These are phyloP conservation scores for Saccharum spontaneum DNA, from an alignment of 176 grass and related monocot species.

Conservation along the genomic window DNA sequence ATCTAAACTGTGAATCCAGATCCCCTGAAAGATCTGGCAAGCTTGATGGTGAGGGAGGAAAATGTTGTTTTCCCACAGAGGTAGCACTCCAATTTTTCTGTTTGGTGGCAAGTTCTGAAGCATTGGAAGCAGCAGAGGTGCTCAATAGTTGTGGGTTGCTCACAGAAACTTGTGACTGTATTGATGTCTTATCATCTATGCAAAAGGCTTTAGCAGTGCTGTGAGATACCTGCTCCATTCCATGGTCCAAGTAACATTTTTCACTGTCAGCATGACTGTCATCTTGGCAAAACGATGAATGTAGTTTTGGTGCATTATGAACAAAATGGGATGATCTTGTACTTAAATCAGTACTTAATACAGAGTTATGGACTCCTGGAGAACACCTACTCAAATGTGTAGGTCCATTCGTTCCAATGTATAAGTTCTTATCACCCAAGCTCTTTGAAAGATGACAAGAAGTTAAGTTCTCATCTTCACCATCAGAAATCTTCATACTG, in stretches of 20 bases:
- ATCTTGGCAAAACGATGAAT: slow-evolving; percentile 16
- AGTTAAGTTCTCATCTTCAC: slow-evolving; percentile 21
- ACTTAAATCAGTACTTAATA: slow-evolving; percentile 32
- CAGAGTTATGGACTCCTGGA: background rate
- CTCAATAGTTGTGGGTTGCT: slow-evolving; percentile 22
- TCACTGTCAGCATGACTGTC: slow-evolving; percentile 22
- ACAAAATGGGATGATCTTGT: background rate
- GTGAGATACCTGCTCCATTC: slow-evolving; percentile 12
- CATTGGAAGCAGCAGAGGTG: background rate
- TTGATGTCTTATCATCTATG: slow-evolving; percentile 6
- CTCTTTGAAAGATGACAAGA: slow-evolving; percentile 23
- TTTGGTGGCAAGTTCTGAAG: slow-evolving; percentile 24
- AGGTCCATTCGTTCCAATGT: slow-evolving; percentile 16
- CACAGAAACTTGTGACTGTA: slow-evolving; percentile 7
- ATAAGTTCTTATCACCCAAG: background rate
- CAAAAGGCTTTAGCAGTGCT: background rate
- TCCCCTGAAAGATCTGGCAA: slow-evolving; percentile 62
- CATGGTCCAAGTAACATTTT: slow-evolving; percentile 4
- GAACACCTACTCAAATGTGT: background rate
- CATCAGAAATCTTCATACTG: slow-evolving; percentile 34
- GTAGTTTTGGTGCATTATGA: slow-evolving; percentile 4
- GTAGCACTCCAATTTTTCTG: slow-evolving; percentile 24
- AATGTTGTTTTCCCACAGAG: slow-evolving; percentile 1
- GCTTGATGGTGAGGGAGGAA: slow-evolving; percentile 19
- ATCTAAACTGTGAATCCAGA: slow-evolving; percentile 61